Conservation (phyloP, 2,329 filamentous ascomycete genomes). For the Botrytis cinerea region DNA sequence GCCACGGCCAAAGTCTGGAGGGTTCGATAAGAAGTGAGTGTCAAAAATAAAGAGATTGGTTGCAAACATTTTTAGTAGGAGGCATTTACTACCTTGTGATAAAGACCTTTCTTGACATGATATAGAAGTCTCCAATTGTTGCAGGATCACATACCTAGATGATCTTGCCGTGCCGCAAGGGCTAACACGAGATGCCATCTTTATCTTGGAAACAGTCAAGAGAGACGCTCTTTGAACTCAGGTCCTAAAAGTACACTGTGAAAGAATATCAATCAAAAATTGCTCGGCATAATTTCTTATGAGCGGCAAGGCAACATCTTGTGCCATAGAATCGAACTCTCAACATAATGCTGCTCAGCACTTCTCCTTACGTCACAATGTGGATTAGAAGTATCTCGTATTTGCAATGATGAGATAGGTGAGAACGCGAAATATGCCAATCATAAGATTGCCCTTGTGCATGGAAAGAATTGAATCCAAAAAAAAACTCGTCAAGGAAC, state of each 20-base stretch:
- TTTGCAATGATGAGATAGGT: neutral
- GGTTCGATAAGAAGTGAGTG: neutral
- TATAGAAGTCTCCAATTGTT: neutral
- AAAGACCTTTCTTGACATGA: neutral
- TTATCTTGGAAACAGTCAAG: neutral
- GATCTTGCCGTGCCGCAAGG: neutral
- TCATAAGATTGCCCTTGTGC: neutral
- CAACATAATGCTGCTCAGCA: constrained; percentile 4
- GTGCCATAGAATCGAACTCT: neutral
- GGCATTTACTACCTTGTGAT: neutral
- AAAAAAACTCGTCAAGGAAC: neutral
- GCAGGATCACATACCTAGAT: neutral
- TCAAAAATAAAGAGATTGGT: neutral
- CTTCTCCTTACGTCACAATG: neutral
- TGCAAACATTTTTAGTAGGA: neutral
- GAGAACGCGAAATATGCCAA: neutral
- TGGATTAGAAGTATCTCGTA: neutral
- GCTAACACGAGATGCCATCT: neutral
- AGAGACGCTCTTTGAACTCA: neutral
- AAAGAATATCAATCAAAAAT: neutral
- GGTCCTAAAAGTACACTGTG: neutral
- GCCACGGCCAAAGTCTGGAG: neutral
- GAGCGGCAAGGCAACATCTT: neutral
- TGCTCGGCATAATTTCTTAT: neutral
- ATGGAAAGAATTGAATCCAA: neutral